phyloP scores from a whole-genome alignment of 2,329 filamentous ascomycete species.

The Corniculantispora saksenae region DNA sequence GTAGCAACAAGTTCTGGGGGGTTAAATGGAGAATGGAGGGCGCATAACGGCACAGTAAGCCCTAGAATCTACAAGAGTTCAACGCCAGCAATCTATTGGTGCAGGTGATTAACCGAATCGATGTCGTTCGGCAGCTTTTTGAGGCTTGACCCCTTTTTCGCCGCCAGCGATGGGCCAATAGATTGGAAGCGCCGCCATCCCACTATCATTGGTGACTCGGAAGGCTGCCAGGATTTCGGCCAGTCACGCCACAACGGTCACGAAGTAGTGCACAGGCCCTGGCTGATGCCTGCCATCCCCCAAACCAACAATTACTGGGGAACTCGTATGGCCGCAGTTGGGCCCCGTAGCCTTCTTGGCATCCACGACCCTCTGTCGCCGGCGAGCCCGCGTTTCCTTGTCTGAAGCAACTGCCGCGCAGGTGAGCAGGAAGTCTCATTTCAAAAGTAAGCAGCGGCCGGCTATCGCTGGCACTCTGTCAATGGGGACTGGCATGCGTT shows the following conservation, averaged over 20 bases:
- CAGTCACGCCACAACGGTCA: neutral
- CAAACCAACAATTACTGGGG: neutral
- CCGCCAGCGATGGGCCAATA: neutral
- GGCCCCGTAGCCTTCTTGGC: neutral
- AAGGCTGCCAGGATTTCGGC: neutral
- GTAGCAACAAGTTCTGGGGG: neutral
- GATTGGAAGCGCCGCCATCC: neutral
- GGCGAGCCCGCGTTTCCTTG: neutral
- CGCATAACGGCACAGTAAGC: neutral
- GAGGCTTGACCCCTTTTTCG: neutral
- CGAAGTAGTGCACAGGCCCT: neutral
- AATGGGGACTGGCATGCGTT: neutral
- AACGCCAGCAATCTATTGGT: neutral
- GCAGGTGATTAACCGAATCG: neutral
- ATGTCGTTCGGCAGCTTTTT: neutral
- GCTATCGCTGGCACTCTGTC: neutral
- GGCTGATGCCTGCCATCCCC: neutral
- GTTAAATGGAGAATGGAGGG: neutral
- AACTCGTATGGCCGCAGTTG: neutral
- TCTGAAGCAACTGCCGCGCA: neutral
- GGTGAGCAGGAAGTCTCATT: neutral
- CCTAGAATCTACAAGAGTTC: neutral
- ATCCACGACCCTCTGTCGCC: neutral
- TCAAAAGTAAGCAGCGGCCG: neutral
- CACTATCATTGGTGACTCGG: neutral